Percentiles rank a stretch among this genome's conserved stretches.
Evolutionary conservation across 345 rosid species (phyloP).

Genomic region (Brassica napus): DNA sequence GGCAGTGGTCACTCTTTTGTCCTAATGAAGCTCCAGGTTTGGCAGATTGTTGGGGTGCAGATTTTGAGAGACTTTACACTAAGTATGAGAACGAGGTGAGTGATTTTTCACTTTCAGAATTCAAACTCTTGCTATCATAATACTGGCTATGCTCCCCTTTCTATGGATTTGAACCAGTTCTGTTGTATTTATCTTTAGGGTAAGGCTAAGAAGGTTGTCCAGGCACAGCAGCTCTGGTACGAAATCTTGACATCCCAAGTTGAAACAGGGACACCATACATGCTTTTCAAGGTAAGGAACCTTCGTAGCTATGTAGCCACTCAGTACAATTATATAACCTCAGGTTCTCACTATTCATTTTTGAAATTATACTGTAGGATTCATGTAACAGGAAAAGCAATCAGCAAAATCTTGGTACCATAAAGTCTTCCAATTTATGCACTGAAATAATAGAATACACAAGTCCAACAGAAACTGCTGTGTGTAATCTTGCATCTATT

Average conservation of each 20-base stretch:
- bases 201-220: slow-evolving; percentile 86
- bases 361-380: slow-evolving; percentile 49
- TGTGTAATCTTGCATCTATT: slow-evolving; percentile 94
- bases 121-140: not conserved
- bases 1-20: slow-evolving; percentile 81
- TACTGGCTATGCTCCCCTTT: not conserved
- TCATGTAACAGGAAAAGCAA: slow-evolving; percentile 89
- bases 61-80: slow-evolving; percentile 67
- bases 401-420: slow-evolving; percentile 94
- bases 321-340: not conserved
- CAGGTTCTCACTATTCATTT: not conserved
- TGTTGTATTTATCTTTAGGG: slow-evolving; percentile 48
- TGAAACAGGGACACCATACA: slow-evolving; percentile 98
- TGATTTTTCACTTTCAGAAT: not conserved
- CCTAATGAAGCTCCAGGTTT: slow-evolving; percentile 89
- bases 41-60: slow-evolving; percentile 89
- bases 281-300: slow-evolving; percentile 80
- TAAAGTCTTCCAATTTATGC: slow-evolving; percentile 87
- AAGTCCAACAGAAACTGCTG: slow-evolving; percentile 92
- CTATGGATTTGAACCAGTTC: not conserved
- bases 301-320: not conserved
- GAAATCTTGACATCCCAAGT: slow-evolving; percentile 85
- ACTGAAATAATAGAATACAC: slow-evolving; percentile 88
- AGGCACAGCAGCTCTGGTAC: slow-evolving; percentile 83
- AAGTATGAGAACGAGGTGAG: slow-evolving; percentile 66